Evolutionary conservation across 805 yeast genomes (phyloP).

Genomic region (Metschnikowia lochheadii): DNA sequence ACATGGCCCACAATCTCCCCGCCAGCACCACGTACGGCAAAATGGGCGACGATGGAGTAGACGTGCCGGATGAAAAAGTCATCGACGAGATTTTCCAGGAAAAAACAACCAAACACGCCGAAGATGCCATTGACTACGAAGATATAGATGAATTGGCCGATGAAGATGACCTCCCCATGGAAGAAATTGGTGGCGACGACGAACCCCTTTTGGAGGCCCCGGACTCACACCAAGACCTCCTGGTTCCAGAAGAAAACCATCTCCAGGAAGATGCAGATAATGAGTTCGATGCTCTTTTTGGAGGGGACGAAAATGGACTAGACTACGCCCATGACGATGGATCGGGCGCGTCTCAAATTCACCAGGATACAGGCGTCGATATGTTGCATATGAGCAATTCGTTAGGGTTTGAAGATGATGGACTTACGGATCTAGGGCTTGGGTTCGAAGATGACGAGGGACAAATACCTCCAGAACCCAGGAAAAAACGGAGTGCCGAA

Average conservation of each 20-base stretch:
- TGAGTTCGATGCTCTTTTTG: slow-evolving; percentile 39
- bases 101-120: slow-evolving; percentile 63
- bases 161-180: slow-evolving; percentile 48
- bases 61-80: slow-evolving; percentile 34
- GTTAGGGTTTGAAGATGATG: slow-evolving; percentile 19
- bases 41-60: slow-evolving; percentile 14
- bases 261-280: slow-evolving; percentile 35
- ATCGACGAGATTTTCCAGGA: slow-evolving; percentile 38
- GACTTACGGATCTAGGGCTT: slow-evolving; percentile 17
- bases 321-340: slow-evolving; percentile 20
- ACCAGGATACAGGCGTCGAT: slow-evolving; percentile 13
- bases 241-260: slow-evolving; percentile 16
- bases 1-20: neutral
- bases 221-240: neutral
- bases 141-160: slow-evolving; percentile 95
- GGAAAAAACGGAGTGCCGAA: slow-evolving; percentile 14
- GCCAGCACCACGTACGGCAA: neutral
- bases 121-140: slow-evolving; percentile 89
- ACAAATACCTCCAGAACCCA: neutral
- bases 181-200: neutral
- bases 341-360: slow-evolving; percentile 1
- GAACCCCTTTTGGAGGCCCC: neutral
- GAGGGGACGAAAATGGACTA: slow-evolving; percentile 26
- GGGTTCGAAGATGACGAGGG: slow-evolving; percentile 19
- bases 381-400: slow-evolving; percentile 12